Evolutionary conservation across 106 monocot genomes (phyloP).

Genomic region (Acanthochlamys bracteata): DNA sequence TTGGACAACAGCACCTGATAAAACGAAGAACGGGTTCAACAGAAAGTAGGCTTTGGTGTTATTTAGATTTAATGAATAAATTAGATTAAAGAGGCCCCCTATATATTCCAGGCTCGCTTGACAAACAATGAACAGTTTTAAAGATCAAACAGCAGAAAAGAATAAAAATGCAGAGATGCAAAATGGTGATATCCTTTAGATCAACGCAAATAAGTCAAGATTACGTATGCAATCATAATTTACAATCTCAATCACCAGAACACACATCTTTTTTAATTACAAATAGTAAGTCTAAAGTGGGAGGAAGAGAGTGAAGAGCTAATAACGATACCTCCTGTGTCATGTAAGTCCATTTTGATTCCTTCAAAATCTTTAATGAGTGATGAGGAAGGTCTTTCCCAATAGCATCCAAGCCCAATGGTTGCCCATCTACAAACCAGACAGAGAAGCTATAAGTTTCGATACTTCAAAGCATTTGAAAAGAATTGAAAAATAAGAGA

Average conservation of each 20-base stretch:
- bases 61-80: no score
- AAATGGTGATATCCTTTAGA: neutral
- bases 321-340: constrained; percentile 55
- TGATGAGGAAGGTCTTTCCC: constrained; percentile 56
- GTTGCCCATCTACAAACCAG: constrained; percentile 52
- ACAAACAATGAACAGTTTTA: no score
- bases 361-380: constrained; percentile 33
- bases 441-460: no score
- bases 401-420: constrained; percentile 37
- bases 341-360: constrained; percentile 93
- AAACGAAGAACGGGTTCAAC: no score
- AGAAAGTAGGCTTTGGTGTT: no score
- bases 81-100: no score
- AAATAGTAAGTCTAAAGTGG: neutral
- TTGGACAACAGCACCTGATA: no score
- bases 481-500: neutral
- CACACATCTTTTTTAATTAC: neutral
- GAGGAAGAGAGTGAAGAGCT: neutral
- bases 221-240: neutral
- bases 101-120: no score
- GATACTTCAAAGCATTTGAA: no score
- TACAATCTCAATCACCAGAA: neutral
- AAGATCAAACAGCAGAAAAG: no score
- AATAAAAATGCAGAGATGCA: no score
- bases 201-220: neutral